phyloP scores from a whole-genome alignment of 768 basidiomycete genomes.

The Suillus occidentalis region DNA sequence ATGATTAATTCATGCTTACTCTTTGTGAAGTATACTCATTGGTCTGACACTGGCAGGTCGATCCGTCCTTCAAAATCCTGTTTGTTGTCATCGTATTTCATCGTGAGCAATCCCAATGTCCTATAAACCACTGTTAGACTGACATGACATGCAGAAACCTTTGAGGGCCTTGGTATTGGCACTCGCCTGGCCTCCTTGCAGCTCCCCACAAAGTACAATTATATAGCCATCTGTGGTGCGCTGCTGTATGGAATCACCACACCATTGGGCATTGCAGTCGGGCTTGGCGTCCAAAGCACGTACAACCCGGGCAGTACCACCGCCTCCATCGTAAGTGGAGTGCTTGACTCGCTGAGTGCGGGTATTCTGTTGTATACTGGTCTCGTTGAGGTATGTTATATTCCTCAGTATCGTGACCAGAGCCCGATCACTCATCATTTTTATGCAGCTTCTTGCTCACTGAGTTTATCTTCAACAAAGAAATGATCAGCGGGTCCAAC shows the following conservation, averaged over 20 bases:
- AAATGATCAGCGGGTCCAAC: conserved; percentile 74
- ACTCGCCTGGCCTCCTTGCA: conserved; percentile 80
- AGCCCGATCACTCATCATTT: conserved; percentile 5
- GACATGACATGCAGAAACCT: conserved; percentile 59
- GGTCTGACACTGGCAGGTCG: conserved; percentile 94
- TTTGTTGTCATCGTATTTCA: conserved; percentile 91
- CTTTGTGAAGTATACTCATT: conserved; percentile 62
- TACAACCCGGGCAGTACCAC: conserved; percentile 82
- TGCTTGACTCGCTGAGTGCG: conserved; percentile 81
- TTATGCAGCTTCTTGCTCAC: conserved; percentile 80
- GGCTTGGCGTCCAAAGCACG: conserved; percentile 69
- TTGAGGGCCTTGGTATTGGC: conserved; percentile 93
- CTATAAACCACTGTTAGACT: neutral
- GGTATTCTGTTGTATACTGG: conserved; percentile 91
- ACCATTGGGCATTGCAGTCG: conserved; percentile 85
- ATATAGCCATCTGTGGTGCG: conserved; percentile 60
- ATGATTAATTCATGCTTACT: neutral
- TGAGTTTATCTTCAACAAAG: conserved; percentile 91
- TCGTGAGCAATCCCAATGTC: conserved; percentile 53
- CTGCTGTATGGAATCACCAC: conserved; percentile 75
- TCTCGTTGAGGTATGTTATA: conserved; percentile 66
- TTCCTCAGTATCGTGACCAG: neutral
- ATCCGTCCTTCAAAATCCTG: conserved; percentile 74
- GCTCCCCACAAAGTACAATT: conserved; percentile 53
- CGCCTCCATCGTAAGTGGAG: conserved; percentile 80